Conservation (phyloP, 2,329 filamentous ascomycete species). For the Ophiostoma ulmi region DNA sequence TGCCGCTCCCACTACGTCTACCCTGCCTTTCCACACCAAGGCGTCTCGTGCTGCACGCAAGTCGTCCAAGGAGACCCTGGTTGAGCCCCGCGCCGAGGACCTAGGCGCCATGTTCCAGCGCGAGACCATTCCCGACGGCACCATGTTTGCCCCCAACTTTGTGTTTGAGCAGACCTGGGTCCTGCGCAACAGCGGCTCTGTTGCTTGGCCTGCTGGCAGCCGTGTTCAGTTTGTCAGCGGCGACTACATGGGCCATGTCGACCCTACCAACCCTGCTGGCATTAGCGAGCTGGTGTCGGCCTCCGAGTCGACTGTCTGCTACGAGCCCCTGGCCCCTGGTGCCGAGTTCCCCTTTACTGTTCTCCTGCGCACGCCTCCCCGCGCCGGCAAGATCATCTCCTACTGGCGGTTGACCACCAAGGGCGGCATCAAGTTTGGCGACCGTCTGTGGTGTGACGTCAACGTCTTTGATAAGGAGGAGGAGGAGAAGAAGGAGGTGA, state of each 20-base stretch:
- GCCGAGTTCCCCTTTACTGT: conserved; percentile 78
- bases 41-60: not conserved
- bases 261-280: conserved; percentile 72
- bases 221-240: conserved; percentile 87
- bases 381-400: conserved; percentile 76
- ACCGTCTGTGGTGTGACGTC: conserved; percentile 93
- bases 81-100: conserved; percentile 32
- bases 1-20: not conserved
- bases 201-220: conserved; percentile 81
- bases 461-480: conserved; percentile 52
- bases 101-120: conserved; percentile 61
- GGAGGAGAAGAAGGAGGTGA: conserved; percentile 22
- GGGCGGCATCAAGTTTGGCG: conserved; percentile 77
- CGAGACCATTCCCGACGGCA: conserved; percentile 76
- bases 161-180: conserved; percentile 90
- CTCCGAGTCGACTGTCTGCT: conserved; percentile 75
- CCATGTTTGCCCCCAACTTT: conserved; percentile 61
- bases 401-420: conserved; percentile 91
- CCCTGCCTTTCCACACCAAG: not conserved
- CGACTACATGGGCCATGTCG: conserved; percentile 92
- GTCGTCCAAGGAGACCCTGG: not conserved
- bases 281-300: conserved; percentile 70
- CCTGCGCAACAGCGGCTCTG: conserved; percentile 74
- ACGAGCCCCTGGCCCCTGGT: conserved; percentile 63
- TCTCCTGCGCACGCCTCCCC: conserved; percentile 71